Conservation (phyloP, 495 filamentous ascomycete genomes). For the Halenospora varia region DNA sequence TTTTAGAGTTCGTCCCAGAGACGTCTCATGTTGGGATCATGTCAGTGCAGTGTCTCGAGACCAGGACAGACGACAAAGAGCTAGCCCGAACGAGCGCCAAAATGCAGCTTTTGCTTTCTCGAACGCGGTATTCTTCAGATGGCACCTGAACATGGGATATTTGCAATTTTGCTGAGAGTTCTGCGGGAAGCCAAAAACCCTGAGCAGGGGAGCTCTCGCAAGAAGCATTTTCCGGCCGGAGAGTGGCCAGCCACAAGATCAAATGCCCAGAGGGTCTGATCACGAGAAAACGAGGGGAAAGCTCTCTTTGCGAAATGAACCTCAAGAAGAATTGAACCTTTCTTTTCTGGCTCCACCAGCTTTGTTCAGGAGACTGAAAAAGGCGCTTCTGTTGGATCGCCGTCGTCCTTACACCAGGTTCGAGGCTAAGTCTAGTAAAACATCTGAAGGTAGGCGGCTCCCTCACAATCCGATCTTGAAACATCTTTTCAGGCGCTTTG, state of each 20-base stretch:
- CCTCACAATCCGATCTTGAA: slow-evolving; percentile 20
- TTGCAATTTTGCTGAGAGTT: background rate
- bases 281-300: too few relatives aligned
- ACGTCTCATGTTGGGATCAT: slow-evolving; percentile 22
- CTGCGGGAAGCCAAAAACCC: background rate
- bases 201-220: background rate
- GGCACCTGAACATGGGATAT: background rate
- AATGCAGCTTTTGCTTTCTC: background rate
- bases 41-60: slow-evolving; percentile 19
- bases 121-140: background rate
- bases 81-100: slow-evolving; percentile 7
- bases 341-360: background rate
- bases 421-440: background rate
- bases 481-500: slow-evolving; percentile 14
- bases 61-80: background rate
- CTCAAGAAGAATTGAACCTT: background rate
- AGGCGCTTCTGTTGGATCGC: too few relatives aligned
- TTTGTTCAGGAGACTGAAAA: background rate
- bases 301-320: too few relatives aligned
- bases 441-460: background rate
- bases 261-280: background rate
- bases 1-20: slow-evolving; percentile 24
- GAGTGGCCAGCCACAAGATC: background rate
- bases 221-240: background rate
- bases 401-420: too few relatives aligned